Evolutionary conservation across 23 red algal genomes (phyloP).

Genomic region (Gracilariopsis chorda): DNA sequence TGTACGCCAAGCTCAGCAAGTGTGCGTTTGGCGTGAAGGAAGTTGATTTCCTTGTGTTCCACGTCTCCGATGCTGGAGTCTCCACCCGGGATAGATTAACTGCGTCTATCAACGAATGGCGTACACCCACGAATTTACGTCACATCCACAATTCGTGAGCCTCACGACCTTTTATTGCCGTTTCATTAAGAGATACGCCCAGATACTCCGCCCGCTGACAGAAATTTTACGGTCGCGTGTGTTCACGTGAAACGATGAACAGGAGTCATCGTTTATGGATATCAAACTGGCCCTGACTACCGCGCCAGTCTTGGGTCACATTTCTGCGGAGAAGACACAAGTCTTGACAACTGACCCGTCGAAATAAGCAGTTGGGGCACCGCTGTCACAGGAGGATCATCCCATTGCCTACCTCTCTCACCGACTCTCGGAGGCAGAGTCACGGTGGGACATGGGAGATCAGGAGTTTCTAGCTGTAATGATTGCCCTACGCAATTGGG

Average conservation of each 20-base stretch:
- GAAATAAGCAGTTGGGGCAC: conserved; percentile 5
- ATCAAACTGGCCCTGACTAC: background rate
- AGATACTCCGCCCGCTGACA: no score
- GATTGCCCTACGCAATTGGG: background rate
- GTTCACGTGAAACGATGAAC: background rate
- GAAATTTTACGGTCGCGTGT: background rate
- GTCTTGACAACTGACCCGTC: no score
- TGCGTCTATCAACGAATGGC: background rate
- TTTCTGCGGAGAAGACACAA: background rate
- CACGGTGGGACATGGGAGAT: background rate
- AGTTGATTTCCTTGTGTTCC: background rate
- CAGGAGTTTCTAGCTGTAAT: background rate
- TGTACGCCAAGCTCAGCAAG: no score
- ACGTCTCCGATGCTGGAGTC: background rate
- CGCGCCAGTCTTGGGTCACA: background rate
- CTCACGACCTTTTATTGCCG: no score
- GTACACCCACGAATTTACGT: background rate
- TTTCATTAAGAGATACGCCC: no score
- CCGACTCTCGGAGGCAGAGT: background rate
- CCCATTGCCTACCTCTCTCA: background rate
- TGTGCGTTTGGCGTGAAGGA: background rate
- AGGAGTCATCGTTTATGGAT: background rate
- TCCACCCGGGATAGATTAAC: no score
- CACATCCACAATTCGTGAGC: background rate
- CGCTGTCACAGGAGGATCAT: background rate